Conservation (phyloP, 148 eudicot genomes). For the Cornus florida region DNA sequence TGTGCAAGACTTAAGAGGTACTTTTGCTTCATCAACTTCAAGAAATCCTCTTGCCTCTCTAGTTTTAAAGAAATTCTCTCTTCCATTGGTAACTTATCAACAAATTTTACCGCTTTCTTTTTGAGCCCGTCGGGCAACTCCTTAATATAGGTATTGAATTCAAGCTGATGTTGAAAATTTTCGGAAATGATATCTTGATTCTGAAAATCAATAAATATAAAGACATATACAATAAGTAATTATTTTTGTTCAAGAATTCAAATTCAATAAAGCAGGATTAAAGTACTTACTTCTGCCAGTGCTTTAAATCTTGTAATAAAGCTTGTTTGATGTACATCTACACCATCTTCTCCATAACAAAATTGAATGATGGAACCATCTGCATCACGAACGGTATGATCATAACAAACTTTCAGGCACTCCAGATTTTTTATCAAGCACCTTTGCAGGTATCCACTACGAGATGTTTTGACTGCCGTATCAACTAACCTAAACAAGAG, state of each 20-base stretch:
- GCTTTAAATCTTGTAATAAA: constrained; percentile 81
- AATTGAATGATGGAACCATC: constrained; percentile 94
- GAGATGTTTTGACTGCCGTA: constrained; percentile 98
- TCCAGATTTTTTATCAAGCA: constrained; percentile 91
- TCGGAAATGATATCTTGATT: constrained; percentile 58
- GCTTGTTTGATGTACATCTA: constrained; percentile 86
- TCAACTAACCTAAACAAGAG: constrained; percentile 67
- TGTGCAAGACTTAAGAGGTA: constrained; percentile 83
- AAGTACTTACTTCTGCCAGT: constrained; percentile 56
- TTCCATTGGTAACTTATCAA: constrained; percentile 8
- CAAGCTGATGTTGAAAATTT: constrained; percentile 47
- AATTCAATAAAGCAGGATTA: constrained; percentile 4
- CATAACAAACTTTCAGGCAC: constrained; percentile 84
- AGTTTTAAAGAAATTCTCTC: constrained; percentile 3
- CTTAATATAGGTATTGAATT: constrained; percentile 56
- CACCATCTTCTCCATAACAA: constrained; percentile 94
- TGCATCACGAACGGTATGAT: constrained; percentile 94
- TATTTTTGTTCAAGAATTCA: neutral
- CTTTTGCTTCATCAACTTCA: constrained; percentile 69
- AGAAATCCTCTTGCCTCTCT: constrained; percentile 44
- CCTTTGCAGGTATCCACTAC: constrained; percentile 97
- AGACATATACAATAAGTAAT: neutral
- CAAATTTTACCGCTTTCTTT: constrained; percentile 43
- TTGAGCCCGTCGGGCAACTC: constrained; percentile 64
- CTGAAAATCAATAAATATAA: constrained; percentile 35